Percentiles rank a stretch among this genome's conserved stretches.
These are phyloP conservation scores for Cercospora beticola DNA, from an alignment of 2,329 filamentous ascomycete genomes.

Conservation along the genomic window DNA sequence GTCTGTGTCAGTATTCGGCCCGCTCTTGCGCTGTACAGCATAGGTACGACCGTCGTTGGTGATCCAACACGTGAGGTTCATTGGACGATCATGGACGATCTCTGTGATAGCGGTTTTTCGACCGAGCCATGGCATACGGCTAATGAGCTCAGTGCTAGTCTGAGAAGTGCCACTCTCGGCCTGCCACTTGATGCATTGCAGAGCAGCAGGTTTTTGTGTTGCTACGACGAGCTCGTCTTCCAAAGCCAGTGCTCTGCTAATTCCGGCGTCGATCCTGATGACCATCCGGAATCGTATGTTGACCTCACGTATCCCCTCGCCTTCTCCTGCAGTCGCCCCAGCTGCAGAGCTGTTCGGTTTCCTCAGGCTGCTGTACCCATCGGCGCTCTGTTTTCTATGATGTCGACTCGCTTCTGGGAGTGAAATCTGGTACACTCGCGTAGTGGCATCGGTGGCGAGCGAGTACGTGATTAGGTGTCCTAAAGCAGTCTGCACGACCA, in stretches of 20 bases:
- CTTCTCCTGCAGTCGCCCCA: slow-evolving; percentile 72
- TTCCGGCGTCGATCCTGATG: slow-evolving; percentile 95
- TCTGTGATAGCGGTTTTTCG: slow-evolving; percentile 74
- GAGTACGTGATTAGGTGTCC: slow-evolving; percentile 95
- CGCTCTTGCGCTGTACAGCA: slow-evolving; percentile 72
- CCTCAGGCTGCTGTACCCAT: slow-evolving; percentile 35
- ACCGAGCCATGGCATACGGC: slow-evolving; percentile 79
- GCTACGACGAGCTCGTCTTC: slow-evolving; percentile 92
- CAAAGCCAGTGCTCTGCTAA: slow-evolving; percentile 79
- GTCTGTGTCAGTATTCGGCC: slow-evolving; percentile 35
- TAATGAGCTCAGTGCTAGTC: slow-evolving; percentile 86
- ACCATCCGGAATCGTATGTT: slow-evolving; percentile 94
- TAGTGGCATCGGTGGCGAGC: slow-evolving; percentile 77
- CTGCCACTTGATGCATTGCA: slow-evolving; percentile 95
- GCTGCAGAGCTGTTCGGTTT: slow-evolving; percentile 26
- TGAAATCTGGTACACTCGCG: slow-evolving; percentile 79
- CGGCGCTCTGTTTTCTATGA: slow-evolving; percentile 51
- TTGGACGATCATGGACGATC: slow-evolving; percentile 92
- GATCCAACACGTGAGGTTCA: slow-evolving; percentile 94
- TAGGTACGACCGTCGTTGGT: slow-evolving; percentile 85
- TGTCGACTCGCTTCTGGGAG: slow-evolving; percentile 60
- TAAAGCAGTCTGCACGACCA: slow-evolving; percentile 81
- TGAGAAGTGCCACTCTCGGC: slow-evolving; percentile 79
- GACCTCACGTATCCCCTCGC: slow-evolving; percentile 77
- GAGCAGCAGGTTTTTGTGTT: slow-evolving; percentile 85